Evolutionary conservation across 2,329 filamentous ascomycete species (phyloP), one percentile per base, ranked within the genome.

Genomic region (Penicillium brasilianum): DNA sequence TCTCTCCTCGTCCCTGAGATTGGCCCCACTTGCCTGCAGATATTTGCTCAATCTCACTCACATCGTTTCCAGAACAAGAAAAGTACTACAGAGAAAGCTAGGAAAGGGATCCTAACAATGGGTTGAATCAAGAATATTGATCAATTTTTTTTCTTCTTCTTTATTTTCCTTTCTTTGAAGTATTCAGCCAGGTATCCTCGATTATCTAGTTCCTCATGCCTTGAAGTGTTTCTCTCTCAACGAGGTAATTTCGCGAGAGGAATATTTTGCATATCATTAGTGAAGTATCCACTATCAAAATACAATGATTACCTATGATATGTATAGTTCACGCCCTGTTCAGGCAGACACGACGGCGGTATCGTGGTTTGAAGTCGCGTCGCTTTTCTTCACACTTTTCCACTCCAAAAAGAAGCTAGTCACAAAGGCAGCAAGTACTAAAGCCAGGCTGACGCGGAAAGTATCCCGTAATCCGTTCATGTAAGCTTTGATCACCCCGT

Each of bases 361-460:
- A 36, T 51, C 48, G n/a, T 36, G 16, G 10, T 51, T 51, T 20
- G 18, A 51, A 20, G 48, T 9, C 4, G 13, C 30, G 20, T 51
- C 48, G 48, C n/a, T 51, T 34, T 51, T 51, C 30, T 51, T 51
- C 28, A 51, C 30, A 36, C 48, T 51, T 16, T 51, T 51, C 48
- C 48, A 51, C 48, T 51, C 48, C 28, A 51, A 7, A 36, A 51
- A 51, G 14, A 25, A 51, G 16, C 14, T 34, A 10, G 25, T 51
- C 48, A 51, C 48, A 51, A 51, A 51, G 8, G 48, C 48, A 22
- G n/a, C 48, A 18, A 51, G 16, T 20, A 51, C 4, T 51, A 51
- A 51, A 34, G 48, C 48, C 48, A 51, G n/a, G 48, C 48, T 51
- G 14, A 51, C 48, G 48, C 48, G 30, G 30, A 36, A 51, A 36